Evolutionary conservation across 495 filamentous ascomycete species (phyloP), one percentile per base, ranked within the genome.

Genomic region (Xylaria flabelliformis): DNA sequence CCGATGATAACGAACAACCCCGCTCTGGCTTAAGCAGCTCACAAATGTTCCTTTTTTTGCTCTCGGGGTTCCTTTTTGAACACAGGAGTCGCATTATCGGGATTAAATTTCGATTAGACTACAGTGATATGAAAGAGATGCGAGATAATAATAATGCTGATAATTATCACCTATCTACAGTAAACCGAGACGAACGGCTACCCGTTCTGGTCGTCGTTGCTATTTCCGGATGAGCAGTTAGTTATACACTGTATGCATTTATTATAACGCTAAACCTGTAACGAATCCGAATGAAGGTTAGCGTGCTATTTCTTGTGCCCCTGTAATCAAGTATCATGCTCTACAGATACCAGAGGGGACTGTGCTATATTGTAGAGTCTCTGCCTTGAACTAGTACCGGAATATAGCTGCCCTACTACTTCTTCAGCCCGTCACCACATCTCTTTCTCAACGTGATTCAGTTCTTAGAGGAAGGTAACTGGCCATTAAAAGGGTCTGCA

Each of bases 141-240:
- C 59, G 39, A 44, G 10, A 64, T 29, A 4, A 44, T 34, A 44
- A 64, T 29, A 4, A 44, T 34, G 26, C 39, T 44, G 10, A 64
- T 21, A 64, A 24, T n/a, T 42, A n/a, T 42, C 13, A 59, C 56
- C 15, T 39, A 61, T 39, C 34, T 61, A 61, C 58, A 41, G 58
- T 39, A 39, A 61, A 64, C 12, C 39, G 29, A 63, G 59, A 48
- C 15, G 39, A 21, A 24, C 4, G 36, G 36, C 59, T 63, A 64
- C 42, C 63, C 63, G 12, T 50, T 24, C 21, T 65, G 48, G 42
- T 44, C 12, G n/a, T 17, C 39, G 58, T 39, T 61, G 9, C 61
- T 64, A 64, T 64, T 64, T 64, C 61, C 36, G 21, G 61, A 61
- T 21, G 1, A 6, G 12, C 36, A 15, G 5, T 13, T 61, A 15